phyloP scores from a whole-genome alignment of 1,139 yeast species.

The Candida anutae region DNA sequence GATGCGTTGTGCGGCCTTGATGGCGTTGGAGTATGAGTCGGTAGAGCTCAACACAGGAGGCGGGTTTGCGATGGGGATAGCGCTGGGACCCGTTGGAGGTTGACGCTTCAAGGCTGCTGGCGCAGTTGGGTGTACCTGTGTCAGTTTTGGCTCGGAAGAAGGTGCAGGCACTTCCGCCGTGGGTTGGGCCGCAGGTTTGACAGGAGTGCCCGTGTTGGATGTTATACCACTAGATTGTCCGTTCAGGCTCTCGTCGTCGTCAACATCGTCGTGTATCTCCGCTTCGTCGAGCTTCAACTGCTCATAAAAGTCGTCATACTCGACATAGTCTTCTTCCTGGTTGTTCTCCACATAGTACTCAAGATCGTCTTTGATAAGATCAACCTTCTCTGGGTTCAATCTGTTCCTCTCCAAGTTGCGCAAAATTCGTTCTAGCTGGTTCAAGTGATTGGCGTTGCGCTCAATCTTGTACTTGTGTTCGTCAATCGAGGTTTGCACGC shows the following conservation, averaged over 20 bases:
- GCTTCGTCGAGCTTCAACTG: constrained; percentile 62
- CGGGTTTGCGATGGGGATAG: constrained; percentile 11
- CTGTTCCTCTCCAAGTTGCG: constrained; percentile 77
- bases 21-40: constrained; percentile 15
- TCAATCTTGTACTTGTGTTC: constrained; percentile 60
- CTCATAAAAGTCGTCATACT: constrained; percentile 91
- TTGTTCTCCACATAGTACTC: constrained; percentile 91
- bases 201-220: neutral
- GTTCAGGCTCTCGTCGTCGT: constrained; percentile 24
- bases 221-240: neutral
- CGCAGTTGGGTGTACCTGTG: constrained; percentile 3
- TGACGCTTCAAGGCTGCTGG: no score
- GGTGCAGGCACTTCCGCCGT: neutral
- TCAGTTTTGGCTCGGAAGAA: constrained; percentile 2
- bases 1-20: constrained; percentile 13
- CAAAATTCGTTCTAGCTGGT: constrained; percentile 69
- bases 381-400: constrained; percentile 73
- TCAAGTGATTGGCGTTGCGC: constrained; percentile 74
- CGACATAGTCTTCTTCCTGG: constrained; percentile 93
- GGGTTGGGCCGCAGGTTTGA: neutral
- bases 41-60: constrained; percentile 8
- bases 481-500: constrained; percentile 45
- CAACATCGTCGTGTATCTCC: constrained; percentile 31
- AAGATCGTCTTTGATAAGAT: constrained; percentile 81
- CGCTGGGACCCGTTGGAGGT: constrained; percentile 3